phyloP scores from a whole-genome alignment of 208 protist genomes.

The Trichomonas gallinae region DNA sequence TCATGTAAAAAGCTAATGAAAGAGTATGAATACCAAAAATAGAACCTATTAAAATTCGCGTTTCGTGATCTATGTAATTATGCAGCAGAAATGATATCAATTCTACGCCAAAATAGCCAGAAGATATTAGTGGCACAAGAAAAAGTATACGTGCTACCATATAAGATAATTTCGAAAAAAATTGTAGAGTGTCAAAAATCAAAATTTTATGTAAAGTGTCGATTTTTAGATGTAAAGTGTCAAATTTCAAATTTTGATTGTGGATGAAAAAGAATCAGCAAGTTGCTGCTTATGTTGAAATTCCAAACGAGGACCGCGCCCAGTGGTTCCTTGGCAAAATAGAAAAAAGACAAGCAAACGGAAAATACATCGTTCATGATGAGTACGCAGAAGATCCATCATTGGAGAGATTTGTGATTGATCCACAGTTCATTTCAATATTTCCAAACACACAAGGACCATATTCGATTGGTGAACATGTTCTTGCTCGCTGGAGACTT shows the following conservation, averaged over 20 bases:
- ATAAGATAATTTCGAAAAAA: too few relatives aligned
- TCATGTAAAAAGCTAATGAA: background rate
- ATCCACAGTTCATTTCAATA: background rate
- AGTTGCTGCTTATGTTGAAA: background rate
- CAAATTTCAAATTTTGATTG: too few relatives aligned
- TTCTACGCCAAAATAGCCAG: background rate
- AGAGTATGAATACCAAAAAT: background rate
- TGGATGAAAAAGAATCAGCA: background rate
- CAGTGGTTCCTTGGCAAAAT: background rate
- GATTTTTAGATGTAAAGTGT: too few relatives aligned
- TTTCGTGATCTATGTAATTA: background rate
- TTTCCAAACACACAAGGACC: background rate
- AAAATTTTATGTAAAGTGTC: too few relatives aligned
- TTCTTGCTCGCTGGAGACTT: background rate
- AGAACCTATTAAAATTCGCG: background rate
- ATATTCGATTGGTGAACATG: background rate
- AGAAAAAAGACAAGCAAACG: background rate
- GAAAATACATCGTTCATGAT: background rate
- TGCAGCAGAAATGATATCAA: background rate
- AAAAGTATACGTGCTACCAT: background rate
- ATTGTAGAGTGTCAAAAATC: too few relatives aligned
- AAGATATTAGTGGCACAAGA: background rate
- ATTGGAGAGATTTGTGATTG: background rate
- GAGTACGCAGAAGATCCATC: background rate
- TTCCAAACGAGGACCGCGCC: background rate